Conservation (phyloP, 352 stramenopile genomes). For the Phytopythium vexans region DNA sequence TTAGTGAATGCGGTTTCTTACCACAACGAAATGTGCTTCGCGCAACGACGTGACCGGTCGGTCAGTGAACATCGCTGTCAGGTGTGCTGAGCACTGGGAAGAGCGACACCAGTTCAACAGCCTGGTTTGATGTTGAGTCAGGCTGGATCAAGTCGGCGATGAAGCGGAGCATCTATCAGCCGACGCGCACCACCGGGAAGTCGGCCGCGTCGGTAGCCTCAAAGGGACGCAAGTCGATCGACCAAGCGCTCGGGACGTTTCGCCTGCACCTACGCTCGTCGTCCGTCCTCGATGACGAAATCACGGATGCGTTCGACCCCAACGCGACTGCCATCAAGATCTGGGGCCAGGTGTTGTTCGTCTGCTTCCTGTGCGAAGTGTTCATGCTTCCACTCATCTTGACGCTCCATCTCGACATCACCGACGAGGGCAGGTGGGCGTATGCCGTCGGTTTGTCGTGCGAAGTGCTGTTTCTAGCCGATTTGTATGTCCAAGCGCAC, state of each 20-base stretch:
- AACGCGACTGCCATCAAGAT: slow-evolving; percentile 31
- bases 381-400: slow-evolving; percentile 61
- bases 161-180: slow-evolving; percentile 1
- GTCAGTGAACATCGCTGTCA: too few relatives aligned
- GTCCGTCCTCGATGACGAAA: slow-evolving; percentile 18
- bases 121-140: too few relatives aligned
- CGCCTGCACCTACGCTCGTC: slow-evolving; percentile 11
- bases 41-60: too few relatives aligned
- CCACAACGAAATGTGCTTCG: too few relatives aligned
- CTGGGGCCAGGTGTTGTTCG: slow-evolving; percentile 59
- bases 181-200: neutral
- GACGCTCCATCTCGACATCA: slow-evolving; percentile 31
- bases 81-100: too few relatives aligned
- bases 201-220: slow-evolving; percentile 6
- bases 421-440: neutral
- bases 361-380: slow-evolving; percentile 44
- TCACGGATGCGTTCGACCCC: slow-evolving; percentile 47
- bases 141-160: neutral
- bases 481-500: slow-evolving; percentile 55
- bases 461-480: slow-evolving; percentile 49
- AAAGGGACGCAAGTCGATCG: slow-evolving; percentile 9
- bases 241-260: slow-evolving; percentile 13
- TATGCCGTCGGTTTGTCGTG: slow-evolving; percentile 1
- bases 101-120: too few relatives aligned
- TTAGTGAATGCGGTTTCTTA: too few relatives aligned